A percentile compares a stretch with the other conserved stretches of the same genome.
These are phyloP conservation scores for Solanum pinnatisectum DNA, from an alignment of 257 asterid species.

Conservation along the genomic window DNA sequence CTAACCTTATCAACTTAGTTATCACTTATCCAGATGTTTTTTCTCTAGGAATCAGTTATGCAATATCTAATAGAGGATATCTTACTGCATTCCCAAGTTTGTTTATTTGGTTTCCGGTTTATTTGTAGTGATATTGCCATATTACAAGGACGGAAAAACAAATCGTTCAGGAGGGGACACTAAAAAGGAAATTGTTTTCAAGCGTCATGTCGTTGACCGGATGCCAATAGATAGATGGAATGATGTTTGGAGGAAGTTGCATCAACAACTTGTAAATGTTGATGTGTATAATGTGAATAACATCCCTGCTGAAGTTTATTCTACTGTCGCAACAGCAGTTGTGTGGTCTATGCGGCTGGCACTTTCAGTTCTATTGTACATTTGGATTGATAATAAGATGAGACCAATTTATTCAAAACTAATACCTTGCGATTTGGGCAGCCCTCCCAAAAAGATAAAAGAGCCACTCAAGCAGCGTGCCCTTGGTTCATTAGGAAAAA, in stretches of 20 bases:
- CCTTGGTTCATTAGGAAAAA: constrained; percentile 94
- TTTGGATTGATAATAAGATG: constrained; percentile 78
- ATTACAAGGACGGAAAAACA: constrained; percentile 54
- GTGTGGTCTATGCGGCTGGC: constrained; percentile 99
- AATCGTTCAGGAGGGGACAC: constrained; percentile 29
- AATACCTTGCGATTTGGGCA: constrained; percentile 90
- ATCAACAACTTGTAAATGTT: constrained; percentile 88
- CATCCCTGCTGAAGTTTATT: constrained; percentile 70
- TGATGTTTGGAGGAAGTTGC: constrained; percentile 95
- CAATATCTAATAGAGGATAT: not conserved
- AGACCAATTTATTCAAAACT: constrained; percentile 83
- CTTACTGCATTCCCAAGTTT: not conserved
- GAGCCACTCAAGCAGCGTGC: constrained; percentile 51
- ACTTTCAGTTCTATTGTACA: constrained; percentile 60
- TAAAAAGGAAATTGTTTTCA: constrained; percentile 53
- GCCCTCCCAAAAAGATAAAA: constrained; percentile 52
- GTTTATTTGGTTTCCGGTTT: constrained; percentile 4
- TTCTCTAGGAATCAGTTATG: not conserved
- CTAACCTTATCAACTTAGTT: not conserved
- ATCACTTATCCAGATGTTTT: not conserved
- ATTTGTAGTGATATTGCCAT: constrained; percentile 74
- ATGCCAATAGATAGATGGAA: constrained; percentile 99
- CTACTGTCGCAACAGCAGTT: constrained; percentile 78
- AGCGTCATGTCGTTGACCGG: constrained; percentile 76
- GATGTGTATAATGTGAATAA: constrained; percentile 70